Conservation (phyloP, 768 basidiomycete genomes). For the Heimioporus sp. region DNA sequence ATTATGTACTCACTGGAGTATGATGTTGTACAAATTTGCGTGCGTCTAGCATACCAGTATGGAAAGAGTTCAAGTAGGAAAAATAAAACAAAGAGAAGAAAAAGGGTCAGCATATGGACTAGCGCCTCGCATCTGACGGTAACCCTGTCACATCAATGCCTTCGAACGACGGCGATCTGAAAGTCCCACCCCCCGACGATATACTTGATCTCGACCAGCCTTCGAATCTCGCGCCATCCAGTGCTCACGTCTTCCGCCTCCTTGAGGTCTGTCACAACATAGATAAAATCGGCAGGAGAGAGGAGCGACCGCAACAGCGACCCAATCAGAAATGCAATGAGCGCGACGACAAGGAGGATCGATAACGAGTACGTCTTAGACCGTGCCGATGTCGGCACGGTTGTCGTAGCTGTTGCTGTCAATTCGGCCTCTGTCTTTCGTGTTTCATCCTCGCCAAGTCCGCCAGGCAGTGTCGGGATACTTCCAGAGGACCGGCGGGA, state of each 20-base stretch:
- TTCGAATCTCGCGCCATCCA: constrained; percentile 84
- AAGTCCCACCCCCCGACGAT: constrained; percentile 85
- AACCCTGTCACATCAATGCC: constrained; percentile 43
- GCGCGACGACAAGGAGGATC: constrained; percentile 69
- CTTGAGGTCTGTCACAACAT: constrained; percentile 60
- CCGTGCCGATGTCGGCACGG: constrained; percentile 1
- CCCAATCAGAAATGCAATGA: constrained; percentile 91
- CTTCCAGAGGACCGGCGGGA: constrained; percentile 24
- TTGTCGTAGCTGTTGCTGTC: constrained; percentile 1
- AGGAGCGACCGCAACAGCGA: constrained; percentile 86
- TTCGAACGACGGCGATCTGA: constrained; percentile 78
- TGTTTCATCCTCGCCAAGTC: constrained; percentile 22
- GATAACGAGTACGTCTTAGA: constrained; percentile 39
- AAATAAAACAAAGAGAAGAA: no score
- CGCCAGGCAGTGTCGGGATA: constrained; percentile 37
- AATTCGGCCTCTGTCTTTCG: background rate
- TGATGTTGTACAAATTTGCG: no score
- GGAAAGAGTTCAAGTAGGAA: no score
- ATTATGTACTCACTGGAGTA: no score
- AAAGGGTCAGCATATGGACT: no score
- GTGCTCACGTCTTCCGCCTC: constrained; percentile 49
- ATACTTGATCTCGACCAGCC: constrained; percentile 81
- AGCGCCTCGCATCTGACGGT: no score
- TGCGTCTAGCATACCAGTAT: no score
- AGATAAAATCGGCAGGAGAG: constrained; percentile 88